Percentiles rank a stretch among this genome's conserved stretches.
These are phyloP conservation scores for Davidsoniella eucalypti DNA, from an alignment of 2,329 filamentous ascomycete species.

Conservation along the genomic window DNA sequence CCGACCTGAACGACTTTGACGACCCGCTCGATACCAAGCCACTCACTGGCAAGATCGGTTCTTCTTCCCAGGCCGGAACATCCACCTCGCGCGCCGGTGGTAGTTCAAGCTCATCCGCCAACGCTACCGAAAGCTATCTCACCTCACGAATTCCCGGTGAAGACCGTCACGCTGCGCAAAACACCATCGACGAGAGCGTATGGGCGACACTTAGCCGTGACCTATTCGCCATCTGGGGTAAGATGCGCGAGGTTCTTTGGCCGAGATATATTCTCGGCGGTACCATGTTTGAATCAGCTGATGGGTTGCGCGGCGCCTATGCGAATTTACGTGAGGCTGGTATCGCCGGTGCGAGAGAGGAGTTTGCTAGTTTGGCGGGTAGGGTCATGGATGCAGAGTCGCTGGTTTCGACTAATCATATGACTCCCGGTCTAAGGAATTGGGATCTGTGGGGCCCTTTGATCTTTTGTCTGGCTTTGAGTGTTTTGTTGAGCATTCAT, in stretches of 20 bases:
- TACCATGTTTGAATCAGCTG: conserved; percentile 42
- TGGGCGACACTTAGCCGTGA: conserved; percentile 96
- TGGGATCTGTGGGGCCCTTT: conserved; percentile 98
- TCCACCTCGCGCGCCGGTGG: background rate
- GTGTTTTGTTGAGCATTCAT: conserved; percentile 71
- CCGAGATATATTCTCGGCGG: conserved; percentile 78
- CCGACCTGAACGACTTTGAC: conserved; percentile 82
- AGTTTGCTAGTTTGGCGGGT: conserved; percentile 43
- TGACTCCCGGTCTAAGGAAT: conserved; percentile 81
- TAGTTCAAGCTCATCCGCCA: background rate
- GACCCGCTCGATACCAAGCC: conserved; percentile 70
- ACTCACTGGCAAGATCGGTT: conserved; percentile 60
- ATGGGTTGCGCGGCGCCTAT: conserved; percentile 42
- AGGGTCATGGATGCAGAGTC: conserved; percentile 47
- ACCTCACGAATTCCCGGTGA: conserved; percentile 84
- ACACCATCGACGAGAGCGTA: conserved; percentile 92
- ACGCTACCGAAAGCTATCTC: conserved; percentile 61
- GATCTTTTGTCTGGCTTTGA: conserved; percentile 81
- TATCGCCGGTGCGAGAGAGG: conserved; percentile 42
- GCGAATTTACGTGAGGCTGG: conserved; percentile 43
- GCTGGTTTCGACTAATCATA: conserved; percentile 44
- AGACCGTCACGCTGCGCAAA: conserved; percentile 73
- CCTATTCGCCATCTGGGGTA: conserved; percentile 85
- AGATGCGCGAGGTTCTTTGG: conserved; percentile 93
- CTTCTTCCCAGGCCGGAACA: background rate